Percentiles rank a stretch among this genome's conserved stretches.
Evolutionary conservation across 2,329 filamentous ascomycete genomes (phyloP).

Genomic region (Tolypocladium pustulatum): DNA sequence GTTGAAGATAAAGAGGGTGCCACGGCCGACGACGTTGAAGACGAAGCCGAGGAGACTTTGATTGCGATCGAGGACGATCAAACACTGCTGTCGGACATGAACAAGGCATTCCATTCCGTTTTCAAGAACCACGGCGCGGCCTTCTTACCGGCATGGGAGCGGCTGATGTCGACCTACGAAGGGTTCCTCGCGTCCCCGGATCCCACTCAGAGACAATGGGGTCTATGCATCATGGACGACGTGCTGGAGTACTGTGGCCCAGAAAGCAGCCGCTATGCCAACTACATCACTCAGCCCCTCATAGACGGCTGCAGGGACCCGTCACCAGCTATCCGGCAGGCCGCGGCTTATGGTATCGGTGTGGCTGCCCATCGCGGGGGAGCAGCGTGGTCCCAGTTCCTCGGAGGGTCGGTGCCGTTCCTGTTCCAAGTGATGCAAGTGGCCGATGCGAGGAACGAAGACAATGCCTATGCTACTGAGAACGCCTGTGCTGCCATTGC

Average conservation of each 20-base stretch:
- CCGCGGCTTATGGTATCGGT: conserved; percentile 90
- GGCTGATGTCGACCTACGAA: conserved; percentile 75
- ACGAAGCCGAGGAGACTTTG: conserved; percentile 75
- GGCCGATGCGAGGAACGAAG: conserved; percentile 74
- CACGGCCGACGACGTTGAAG: conserved; percentile 79
- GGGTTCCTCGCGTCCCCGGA: conserved; percentile 72
- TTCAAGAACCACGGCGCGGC: conserved; percentile 88
- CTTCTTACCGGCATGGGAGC: conserved; percentile 84
- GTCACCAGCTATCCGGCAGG: conserved; percentile 87
- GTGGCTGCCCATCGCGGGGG: conserved; percentile 92
- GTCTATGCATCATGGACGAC: conserved; percentile 97
- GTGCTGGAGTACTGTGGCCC: conserved; percentile 93
- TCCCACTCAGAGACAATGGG: conserved; percentile 92
- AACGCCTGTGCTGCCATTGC: conserved; percentile 95
- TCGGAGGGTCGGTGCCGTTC: conserved; percentile 66
- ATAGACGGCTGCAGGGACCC: conserved; percentile 76
- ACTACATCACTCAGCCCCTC: conserved; percentile 78
- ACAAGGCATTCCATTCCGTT: conserved; percentile 98
- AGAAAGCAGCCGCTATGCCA: conserved; percentile 76
- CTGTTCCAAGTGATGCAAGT: conserved; percentile 79
- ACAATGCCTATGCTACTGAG: conserved; percentile 94
- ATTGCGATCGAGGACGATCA: conserved; percentile 96
- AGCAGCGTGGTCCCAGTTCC: conserved; percentile 75
- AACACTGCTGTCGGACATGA: conserved; percentile 95
- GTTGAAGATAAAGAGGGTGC: conserved; percentile 66